Conservation (phyloP, 257 asterid species). For the Marsdenia floribunda region DNA sequence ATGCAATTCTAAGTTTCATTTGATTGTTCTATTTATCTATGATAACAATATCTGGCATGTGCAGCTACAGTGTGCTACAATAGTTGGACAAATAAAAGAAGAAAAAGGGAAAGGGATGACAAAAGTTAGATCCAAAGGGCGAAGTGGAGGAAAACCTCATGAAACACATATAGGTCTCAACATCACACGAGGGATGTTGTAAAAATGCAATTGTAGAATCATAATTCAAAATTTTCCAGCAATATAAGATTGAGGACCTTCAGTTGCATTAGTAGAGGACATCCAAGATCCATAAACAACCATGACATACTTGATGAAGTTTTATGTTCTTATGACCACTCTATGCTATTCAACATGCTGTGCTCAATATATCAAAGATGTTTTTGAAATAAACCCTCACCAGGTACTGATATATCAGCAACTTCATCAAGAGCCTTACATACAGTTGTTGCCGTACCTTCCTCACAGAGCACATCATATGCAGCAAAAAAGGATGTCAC, state of each 20-base stretch:
- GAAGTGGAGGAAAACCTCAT: too few relatives aligned
- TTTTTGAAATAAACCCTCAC: slow-evolving; percentile 33
- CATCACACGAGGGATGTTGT: not conserved
- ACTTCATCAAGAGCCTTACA: slow-evolving; percentile 87
- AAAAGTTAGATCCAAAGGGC: not conserved
- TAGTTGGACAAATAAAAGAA: not conserved
- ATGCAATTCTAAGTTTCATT: not conserved
- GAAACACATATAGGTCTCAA: not conserved
- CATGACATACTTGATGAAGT: not conserved
- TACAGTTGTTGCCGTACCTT: slow-evolving; percentile 91
- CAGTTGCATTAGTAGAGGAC: not conserved
- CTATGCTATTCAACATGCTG: not conserved
- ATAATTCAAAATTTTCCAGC: not conserved
- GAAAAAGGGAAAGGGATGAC: not conserved
- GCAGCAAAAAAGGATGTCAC: slow-evolving; percentile 91
- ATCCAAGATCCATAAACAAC: not conserved
- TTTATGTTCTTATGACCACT: not conserved
- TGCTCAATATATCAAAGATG: not conserved
- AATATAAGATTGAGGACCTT: not conserved
- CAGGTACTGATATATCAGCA: slow-evolving; percentile 87
- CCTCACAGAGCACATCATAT: slow-evolving; percentile 91
- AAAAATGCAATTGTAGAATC: not conserved
- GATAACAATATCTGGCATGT: not conserved
- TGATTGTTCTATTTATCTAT: not conserved
- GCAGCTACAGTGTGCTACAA: not conserved